Evolutionary conservation across 2,329 filamentous ascomycete species (phyloP), one percentile per base, ranked within the genome.

Genomic region (Arthrobotrys pseudoclavata): DNA sequence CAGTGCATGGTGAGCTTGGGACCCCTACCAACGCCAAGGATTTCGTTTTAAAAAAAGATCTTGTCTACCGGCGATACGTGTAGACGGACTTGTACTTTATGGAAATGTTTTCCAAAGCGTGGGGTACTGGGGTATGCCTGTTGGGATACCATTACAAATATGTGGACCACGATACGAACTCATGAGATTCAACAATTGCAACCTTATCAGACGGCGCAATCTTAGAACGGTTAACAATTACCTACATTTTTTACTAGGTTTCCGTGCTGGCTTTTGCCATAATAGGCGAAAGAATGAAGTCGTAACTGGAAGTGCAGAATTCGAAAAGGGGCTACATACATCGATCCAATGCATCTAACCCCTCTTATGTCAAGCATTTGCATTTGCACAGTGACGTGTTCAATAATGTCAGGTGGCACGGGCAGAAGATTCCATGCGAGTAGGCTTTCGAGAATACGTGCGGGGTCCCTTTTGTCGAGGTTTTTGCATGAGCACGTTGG

Each of bases 311-410:
- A 13, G 29, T 34, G 29, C 13, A 20, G 29, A 55, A 55, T 22
- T 34, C 52, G n/a, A 57, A 29, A 37, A 57, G 52, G n/a, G 47
- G 22, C 40, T 42, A 26, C 61, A 47, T 61, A 26, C 61, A 47
- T 63, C 45, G 68, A 70, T 55, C 29, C 55, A 63, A 34, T 57
- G 67, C 37, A 47, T 52, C n/a, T 26, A 60, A 50, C 61, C 45
- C 53, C 50, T 61, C 42, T 40, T 57, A 29, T 61, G 29, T 37
- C 29, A 57, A 42, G 42, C 40, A 12, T 70, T 52, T 75, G 70
- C 67, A 60, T 61, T 69, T 61, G 37, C 61, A 60, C 53, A 63
- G 74, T 77, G 74, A 77, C 74, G 74, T 77, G 74, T 77, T 63
- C 74, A 68, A 20, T 53, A 31, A 50, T 10, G 74, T 77, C 74